Evolutionary conservation across 1,139 yeast genomes (phyloP), one percentile per base, ranked within the genome.

Genomic region (Kodamaea sp.): DNA sequence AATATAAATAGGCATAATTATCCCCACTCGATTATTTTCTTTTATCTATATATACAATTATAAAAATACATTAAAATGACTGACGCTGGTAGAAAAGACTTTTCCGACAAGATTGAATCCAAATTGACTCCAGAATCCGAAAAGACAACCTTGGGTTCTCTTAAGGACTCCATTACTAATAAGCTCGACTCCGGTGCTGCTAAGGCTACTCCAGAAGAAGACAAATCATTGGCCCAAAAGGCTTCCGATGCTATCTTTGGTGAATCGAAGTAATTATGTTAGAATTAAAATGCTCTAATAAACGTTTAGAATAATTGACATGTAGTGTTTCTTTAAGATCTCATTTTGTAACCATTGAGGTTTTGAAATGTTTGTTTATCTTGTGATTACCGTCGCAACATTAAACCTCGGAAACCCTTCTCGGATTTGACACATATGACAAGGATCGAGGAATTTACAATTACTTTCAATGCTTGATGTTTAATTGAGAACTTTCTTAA

Each of bases 1-100:
- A 28, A 38, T 42, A 41, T 41, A 43, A 32, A 41, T 31, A 24
- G 37, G 8, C 27, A 23, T 12, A 11, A 8, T 4, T 7, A 23
- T 27, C 34, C 39, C 7, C 7, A 7, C 9, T 1, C 6, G 2
- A 8, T 28, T 9, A 5, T 24, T 29, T 15, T 24, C 24, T 32
- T 8, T 25, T 34, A 27, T 34, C 29, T 25, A 35, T 27, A 34
- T 36, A 39, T 31, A 32, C 27, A 37, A 37, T 20, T 29, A 11
- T 27, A 37, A 12, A 29, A 29, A 30, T 28, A 24, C 37, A 34
- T 30, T 23, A 48, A 27, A 32, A 83, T 83, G 89, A 78, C 88
- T 55, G 89, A 83, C 78, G 60, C 75, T 46, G 87, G 86, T 53
- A 84, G 95, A 83, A 86, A 86, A 67, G 67, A 73, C 58, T 73